Percentiles rank a stretch among this genome's conserved stretches.
These are phyloP conservation scores for Neonectria magnoliae DNA, from an alignment of 2,329 filamentous ascomycete genomes.

Conservation along the genomic window DNA sequence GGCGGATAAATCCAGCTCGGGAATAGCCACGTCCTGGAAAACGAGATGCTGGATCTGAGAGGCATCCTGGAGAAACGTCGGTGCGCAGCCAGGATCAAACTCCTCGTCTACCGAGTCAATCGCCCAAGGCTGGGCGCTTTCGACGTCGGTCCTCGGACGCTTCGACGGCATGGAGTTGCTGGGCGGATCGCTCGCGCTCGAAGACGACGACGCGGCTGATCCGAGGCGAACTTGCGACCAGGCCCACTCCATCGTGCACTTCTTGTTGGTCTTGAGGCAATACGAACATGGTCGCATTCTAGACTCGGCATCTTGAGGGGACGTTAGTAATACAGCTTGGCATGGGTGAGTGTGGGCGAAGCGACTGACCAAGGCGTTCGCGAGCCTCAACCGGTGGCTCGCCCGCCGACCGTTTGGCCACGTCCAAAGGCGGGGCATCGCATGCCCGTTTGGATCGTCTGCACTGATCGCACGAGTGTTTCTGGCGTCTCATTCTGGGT, in stretches of 20 bases:
- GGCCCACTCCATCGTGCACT: conserved; percentile 25
- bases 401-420: conserved; percentile 16
- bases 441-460: conserved; percentile 39
- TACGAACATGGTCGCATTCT: conserved; percentile 18
- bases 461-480: conserved; percentile 40
- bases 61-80: conserved; percentile 4
- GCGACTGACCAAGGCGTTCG: conserved; percentile 29
- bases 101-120: neutral
- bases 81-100: conserved; percentile 9
- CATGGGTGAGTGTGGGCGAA: neutral
- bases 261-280: conserved; percentile 23
- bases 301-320: neutral
- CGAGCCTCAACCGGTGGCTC: conserved; percentile 10
- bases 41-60: conserved; percentile 11
- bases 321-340: neutral
- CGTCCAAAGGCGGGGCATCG: conserved; percentile 33
- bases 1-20: conserved; percentile 16
- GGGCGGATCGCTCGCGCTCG: conserved; percentile 2
- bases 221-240: conserved; percentile 21
- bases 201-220: conserved; percentile 22
- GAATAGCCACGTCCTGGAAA: conserved; percentile 7
- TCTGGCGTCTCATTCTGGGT: conserved; percentile 37
- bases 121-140: neutral
- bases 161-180: conserved; percentile 8
- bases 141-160: conserved; percentile 14